Conservation (phyloP, 352 stramenopile species). For the Pythium volutum region DNA sequence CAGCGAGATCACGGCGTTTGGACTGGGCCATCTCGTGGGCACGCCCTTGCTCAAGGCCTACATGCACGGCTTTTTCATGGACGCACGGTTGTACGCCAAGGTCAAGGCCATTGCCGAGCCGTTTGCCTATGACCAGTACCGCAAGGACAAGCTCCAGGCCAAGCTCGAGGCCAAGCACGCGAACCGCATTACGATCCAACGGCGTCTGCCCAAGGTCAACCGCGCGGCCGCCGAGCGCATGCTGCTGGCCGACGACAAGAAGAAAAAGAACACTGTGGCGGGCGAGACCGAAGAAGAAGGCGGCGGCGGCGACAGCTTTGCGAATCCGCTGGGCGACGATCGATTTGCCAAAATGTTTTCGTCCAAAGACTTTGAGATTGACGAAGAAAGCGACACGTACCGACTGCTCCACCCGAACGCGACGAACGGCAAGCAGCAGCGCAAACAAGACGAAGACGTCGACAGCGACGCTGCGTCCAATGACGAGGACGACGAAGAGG, state of each 20-base stretch:
- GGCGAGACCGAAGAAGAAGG: conserved; percentile 26
- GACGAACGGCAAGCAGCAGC: conserved; percentile 44
- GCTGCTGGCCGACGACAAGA: conserved; percentile 69
- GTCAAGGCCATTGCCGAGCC: conserved; percentile 95
- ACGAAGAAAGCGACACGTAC: conserved; percentile 96
- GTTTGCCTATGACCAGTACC: conserved; percentile 97
- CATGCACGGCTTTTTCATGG: conserved; percentile 99
- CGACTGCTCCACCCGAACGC: conserved; percentile 94
- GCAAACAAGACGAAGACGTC: conserved; percentile 81
- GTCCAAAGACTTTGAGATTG: conserved; percentile 97
- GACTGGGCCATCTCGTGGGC: conserved; percentile 96
- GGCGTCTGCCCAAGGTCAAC: conserved; percentile 89
- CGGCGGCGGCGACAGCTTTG: conserved; percentile 32
- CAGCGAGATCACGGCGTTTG: conserved; percentile 94
- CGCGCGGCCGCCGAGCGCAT: conserved; percentile 83
- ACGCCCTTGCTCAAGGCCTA: conserved; percentile 97
- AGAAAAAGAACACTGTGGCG: conserved; percentile 40
- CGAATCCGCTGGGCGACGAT: conserved; percentile 92
- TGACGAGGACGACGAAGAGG: conserved; percentile 56
- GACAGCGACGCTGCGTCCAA: conserved; percentile 86
- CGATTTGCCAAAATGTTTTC: conserved; percentile 97
- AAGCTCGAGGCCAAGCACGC: conserved; percentile 87
- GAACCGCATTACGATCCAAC: conserved; percentile 90
- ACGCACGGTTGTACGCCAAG: conserved; percentile 96
- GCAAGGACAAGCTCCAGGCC: conserved; percentile 96